Base-by-base conservation (phyloP, 2,329 filamentous ascomycete genomes). In the Myotisia sp. region DNA sequence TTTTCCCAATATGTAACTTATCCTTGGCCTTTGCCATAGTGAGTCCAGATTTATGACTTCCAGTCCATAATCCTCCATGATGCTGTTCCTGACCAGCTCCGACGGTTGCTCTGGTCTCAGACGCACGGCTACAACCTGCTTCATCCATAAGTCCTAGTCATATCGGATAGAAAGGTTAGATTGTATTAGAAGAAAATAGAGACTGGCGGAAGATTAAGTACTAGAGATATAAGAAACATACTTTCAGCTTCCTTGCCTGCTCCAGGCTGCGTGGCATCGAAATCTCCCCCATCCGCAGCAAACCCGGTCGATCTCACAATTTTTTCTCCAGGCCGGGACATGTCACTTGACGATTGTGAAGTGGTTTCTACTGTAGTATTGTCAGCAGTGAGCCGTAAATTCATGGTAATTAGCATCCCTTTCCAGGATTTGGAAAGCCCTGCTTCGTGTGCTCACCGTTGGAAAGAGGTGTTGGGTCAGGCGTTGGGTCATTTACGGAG, bases 221-320 rank as follows among this genome's bases (percentile, higher is more conserved):
- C n/a, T n/a, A n/a, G n/a, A n/a, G n/a, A n/a, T n/a, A n/a, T n/a
- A n/a, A 38, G 13, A 13, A 27, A 53, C 58, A 48, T 54, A 76
- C 77, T 67, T 44, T 78, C 74, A 40, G 76, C 76, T 52, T 82
- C 77, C 22, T 55, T 59, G 3, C 74, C 75, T 7, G 77, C 77
- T 7, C 76, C 76, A 0, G 74, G 68, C 39, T 68, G 68, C 5
- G 46, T 47, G 1, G 55, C 56, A 35, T 46, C 44, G 26, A 46
- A 46, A 32, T 46, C 34, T 14, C 76, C 76, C 1, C 76, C 76
- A 24, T 82, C 75, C 10, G 74, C 71, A 21, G 61, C 55, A 18
- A 79, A 51, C 0, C 76, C 76, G 1, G 63, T 65, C 14, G 64
- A 67, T 53, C 67, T 70, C 42, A 76, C 63, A 38, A 68, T 69